Conservation (phyloP, 805 yeast species). For the Yarrowia alimentaria region DNA sequence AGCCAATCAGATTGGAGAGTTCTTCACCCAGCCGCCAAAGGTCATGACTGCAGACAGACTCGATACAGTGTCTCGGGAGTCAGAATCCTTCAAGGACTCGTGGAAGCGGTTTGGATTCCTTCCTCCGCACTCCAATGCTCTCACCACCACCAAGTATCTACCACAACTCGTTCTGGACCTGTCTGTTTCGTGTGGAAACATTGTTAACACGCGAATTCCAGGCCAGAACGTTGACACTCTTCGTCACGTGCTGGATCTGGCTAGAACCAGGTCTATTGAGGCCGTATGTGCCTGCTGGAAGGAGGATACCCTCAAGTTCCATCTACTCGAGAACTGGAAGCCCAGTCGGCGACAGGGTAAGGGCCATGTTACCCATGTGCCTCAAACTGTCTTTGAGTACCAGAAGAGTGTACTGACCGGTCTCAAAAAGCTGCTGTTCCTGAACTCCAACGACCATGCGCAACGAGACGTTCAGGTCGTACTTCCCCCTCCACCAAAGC, state of each 20-base stretch:
- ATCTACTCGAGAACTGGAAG: conserved; percentile 45
- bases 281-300: conserved; percentile 53
- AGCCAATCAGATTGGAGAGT: conserved; percentile 33
- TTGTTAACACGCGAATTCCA: conserved; percentile 47
- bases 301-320: conserved; percentile 47
- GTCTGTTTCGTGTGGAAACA: conserved; percentile 44
- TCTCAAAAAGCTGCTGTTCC: conserved; percentile 27
- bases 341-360: conserved; percentile 9
- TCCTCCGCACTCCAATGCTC: conserved; percentile 64
- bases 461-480: conserved; percentile 31
- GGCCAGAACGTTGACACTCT: conserved; percentile 43
- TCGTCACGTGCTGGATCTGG: conserved; percentile 41
- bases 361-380: conserved; percentile 32
- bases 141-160: conserved; percentile 55
- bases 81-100: conserved; percentile 4
- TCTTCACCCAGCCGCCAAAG: conserved; percentile 31
- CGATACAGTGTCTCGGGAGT: not conserved
- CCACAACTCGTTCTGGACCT: conserved; percentile 49
- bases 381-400: conserved; percentile 44
- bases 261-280: conserved; percentile 47
- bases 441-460: conserved; percentile 29
- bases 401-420: conserved; percentile 43
- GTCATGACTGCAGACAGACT: not conserved
- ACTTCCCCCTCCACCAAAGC: conserved; percentile 40
- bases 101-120: conserved; percentile 50